These are phyloP conservation scores for Marchantia polymorpha DNA, from an alignment of 225 moss, liverwort and hornwort genomes.

Conservation along the genomic window DNA sequence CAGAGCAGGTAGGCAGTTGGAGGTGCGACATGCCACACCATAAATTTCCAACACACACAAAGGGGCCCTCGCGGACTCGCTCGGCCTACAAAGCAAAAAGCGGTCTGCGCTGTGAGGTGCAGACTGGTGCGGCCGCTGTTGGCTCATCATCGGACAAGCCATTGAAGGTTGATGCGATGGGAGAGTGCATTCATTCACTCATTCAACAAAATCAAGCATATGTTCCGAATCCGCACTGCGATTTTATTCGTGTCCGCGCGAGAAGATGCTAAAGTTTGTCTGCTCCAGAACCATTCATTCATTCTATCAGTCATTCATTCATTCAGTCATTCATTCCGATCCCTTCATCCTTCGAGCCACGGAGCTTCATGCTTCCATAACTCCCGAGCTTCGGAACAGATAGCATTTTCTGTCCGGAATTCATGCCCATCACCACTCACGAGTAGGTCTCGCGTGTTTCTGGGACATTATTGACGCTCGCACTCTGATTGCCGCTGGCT, in stretches of 20 bases:
- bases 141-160: no score
- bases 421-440: background rate
- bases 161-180: no score
- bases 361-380: background rate
- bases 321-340: no score
- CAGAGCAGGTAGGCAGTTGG: no score
- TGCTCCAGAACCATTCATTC: no score
- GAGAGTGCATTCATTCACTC: no score
- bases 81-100: background rate
- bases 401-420: background rate
- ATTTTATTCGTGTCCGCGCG: background rate
- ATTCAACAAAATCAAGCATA: background rate
- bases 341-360: background rate
- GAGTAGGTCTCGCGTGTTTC: background rate
- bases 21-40: no score
- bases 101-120: background rate
- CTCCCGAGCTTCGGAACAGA: background rate
- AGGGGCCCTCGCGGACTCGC: background rate
- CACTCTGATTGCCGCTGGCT: background rate
- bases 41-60: background rate
- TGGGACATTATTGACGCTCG: background rate
- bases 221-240: background rate
- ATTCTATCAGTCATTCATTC: no score
- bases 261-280: background rate
- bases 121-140: background rate